These are phyloP conservation scores for Metarhizium anisopliae DNA, from an alignment of 2,329 filamentous ascomycete genomes.

Conservation along the genomic window DNA sequence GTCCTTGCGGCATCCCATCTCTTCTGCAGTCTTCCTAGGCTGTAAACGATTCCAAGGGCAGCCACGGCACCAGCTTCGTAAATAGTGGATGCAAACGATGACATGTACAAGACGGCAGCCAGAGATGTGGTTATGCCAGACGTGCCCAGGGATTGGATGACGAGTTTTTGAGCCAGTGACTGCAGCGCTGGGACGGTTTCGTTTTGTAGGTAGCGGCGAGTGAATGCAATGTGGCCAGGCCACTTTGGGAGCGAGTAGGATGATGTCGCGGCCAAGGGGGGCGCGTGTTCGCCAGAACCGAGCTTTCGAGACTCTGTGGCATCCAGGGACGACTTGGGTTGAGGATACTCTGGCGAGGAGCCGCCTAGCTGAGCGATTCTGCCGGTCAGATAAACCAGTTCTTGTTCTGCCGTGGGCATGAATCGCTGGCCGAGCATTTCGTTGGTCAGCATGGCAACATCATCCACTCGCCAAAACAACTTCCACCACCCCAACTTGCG, in stretches of 20 bases:
- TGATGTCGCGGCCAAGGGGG: constrained; percentile 13
- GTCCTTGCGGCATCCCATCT: constrained; percentile 51
- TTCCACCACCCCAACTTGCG: constrained; percentile 85
- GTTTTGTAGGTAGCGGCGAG: constrained; percentile 57
- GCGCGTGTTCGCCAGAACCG: constrained; percentile 15
- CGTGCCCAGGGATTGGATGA: constrained; percentile 67
- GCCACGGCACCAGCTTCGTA: constrained; percentile 56
- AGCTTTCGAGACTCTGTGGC: constrained; percentile 11
- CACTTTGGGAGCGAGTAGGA: constrained; percentile 40
- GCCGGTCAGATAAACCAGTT: constrained; percentile 75
- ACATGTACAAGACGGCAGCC: constrained; percentile 47
- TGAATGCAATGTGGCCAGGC: constrained; percentile 66
- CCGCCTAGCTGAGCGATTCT: constrained; percentile 49
- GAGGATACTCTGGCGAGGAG: constrained; percentile 21
- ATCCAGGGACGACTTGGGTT: constrained; percentile 20
- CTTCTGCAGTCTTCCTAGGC: constrained; percentile 49
- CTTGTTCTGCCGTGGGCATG: constrained; percentile 68
- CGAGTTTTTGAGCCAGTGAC: constrained; percentile 62
- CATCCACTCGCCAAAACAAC: constrained; percentile 88
- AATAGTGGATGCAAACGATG: constrained; percentile 39
- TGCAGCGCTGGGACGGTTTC: constrained; percentile 63
- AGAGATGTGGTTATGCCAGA: constrained; percentile 52
- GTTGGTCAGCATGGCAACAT: constrained; percentile 73
- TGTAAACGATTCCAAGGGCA: constrained; percentile 51
- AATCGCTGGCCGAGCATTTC: constrained; percentile 72